Evolutionary conservation across 2,329 filamentous ascomycete species (phyloP).

Genomic region (Venturia nashicola): DNA sequence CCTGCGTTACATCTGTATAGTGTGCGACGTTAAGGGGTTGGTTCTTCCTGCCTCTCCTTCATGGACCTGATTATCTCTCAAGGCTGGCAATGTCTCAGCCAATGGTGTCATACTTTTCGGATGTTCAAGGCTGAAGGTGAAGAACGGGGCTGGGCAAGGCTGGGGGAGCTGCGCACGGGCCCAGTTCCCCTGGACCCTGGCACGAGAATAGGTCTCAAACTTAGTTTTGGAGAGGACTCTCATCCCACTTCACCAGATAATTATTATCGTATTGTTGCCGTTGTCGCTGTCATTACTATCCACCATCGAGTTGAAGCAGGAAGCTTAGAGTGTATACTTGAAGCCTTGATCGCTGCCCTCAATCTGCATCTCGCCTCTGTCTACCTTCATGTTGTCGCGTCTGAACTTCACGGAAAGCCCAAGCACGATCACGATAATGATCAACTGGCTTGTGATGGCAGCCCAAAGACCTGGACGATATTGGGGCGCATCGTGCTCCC

Average conservation of each 20-base stretch:
- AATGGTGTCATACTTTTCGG: constrained; percentile 20
- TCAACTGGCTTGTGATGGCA: constrained; percentile 22
- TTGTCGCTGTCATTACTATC: neutral
- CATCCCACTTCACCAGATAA: neutral
- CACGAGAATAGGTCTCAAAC: too few relatives aligned
- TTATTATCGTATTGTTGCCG: neutral
- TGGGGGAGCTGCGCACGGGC: neutral
- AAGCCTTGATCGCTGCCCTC: constrained; percentile 17
- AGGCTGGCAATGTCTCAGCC: constrained; percentile 17
- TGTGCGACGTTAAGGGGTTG: neutral
- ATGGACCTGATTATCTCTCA: constrained; percentile 9
- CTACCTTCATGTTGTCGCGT: constrained; percentile 25
- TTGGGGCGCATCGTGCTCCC: constrained; percentile 27
- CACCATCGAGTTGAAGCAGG: neutral
- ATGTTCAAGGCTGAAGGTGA: neutral
- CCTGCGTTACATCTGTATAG: neutral
- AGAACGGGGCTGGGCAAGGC: neutral
- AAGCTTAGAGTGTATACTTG: constrained; percentile 7
- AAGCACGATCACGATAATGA: constrained; percentile 23
- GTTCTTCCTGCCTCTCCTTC: neutral
- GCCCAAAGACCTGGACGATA: constrained; percentile 27
- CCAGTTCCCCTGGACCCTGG: neutral
- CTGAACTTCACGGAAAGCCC: constrained; percentile 22
- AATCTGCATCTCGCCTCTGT: constrained; percentile 28
- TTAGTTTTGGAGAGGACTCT: too few relatives aligned